Percentiles rank a stretch among this genome's conserved stretches.
These are phyloP conservation scores for Metroxylon sagu DNA, from an alignment of 176 grass and related monocot species.

Conservation along the genomic window DNA sequence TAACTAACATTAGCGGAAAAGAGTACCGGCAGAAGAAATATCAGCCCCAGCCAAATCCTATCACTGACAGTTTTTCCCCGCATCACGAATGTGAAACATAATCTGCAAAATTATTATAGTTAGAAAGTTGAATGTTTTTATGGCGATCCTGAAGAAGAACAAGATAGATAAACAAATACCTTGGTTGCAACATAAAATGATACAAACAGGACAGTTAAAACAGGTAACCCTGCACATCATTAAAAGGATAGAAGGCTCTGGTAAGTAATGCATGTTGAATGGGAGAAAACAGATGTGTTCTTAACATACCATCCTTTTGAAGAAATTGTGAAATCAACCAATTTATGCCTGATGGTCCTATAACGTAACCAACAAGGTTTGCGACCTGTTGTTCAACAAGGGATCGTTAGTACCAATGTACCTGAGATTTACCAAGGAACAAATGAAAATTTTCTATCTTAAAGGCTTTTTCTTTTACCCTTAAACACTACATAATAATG, in stretches of 20 bases:
- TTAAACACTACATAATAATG: too few species aligned
- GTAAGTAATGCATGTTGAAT: constrained; percentile 1
- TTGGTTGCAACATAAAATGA: constrained; percentile 84
- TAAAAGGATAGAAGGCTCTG: constrained; percentile 4
- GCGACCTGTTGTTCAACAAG: constrained; percentile 40
- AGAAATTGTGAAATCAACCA: constrained; percentile 56
- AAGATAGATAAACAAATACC: constrained; percentile 32
- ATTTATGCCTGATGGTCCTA: constrained; percentile 62
- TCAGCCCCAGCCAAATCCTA: neutral
- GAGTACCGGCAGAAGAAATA: too few species aligned
- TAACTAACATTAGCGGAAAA: too few species aligned
- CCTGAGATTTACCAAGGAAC: neutral
- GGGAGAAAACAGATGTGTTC: neutral
- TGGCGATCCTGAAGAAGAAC: neutral
- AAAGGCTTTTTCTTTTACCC: too few species aligned
- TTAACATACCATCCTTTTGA: constrained; percentile 42
- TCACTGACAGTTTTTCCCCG: neutral
- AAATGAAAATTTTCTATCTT: too few species aligned
- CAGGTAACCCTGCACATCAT: constrained; percentile 40
- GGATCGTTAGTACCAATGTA: neutral
- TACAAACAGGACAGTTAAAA: constrained; percentile 46
- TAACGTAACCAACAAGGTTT: constrained; percentile 86
- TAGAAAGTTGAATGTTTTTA: neutral
- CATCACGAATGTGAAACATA: constrained; percentile 78
- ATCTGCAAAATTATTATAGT: constrained; percentile 39